Conservation (phyloP, 225 moss, liverwort and hornwort species). For the Rhytidiadelphus loreus region DNA sequence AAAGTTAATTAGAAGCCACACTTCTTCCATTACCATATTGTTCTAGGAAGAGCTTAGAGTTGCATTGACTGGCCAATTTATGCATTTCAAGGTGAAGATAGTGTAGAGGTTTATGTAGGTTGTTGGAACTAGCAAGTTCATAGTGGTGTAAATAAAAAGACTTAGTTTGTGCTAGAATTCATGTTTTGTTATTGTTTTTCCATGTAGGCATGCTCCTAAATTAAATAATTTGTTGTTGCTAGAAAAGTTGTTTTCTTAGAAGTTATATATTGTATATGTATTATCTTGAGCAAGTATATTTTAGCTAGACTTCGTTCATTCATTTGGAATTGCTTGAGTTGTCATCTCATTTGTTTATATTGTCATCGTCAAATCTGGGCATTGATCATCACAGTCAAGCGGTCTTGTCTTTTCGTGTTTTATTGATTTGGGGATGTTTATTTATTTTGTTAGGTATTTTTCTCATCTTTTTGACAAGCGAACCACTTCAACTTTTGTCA, state of each 20-base stretch:
- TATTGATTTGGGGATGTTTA: not conserved
- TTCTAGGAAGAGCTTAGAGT: too few relatives aligned
- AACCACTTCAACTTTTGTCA: not conserved
- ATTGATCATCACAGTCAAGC: fast-evolving
- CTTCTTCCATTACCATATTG: not conserved
- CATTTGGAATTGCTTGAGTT: not conserved
- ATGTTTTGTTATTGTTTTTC: not conserved
- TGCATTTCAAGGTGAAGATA: not conserved
- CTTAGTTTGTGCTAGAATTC: too few relatives aligned
- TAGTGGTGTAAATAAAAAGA: not conserved
- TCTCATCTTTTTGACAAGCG: fast-evolving
- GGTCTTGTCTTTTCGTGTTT: not conserved
- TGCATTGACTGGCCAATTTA: not conserved
- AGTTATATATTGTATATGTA: too few relatives aligned
- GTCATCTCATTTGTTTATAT: not conserved
- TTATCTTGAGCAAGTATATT: too few relatives aligned
- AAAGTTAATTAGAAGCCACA: not conserved
- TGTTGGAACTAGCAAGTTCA: not conserved
- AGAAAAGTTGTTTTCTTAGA: too few relatives aligned
- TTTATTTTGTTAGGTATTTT: not conserved
- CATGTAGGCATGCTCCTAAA: not conserved
- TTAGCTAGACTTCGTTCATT: not conserved
- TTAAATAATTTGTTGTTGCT: not conserved
- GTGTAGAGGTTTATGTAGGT: not conserved
- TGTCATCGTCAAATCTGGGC: not conserved